A percentile compares a stretch with the other conserved stretches of the same genome.
phyloP scores from a whole-genome alignment of 208 protist genomes.

The Strigomonas culicis region DNA sequence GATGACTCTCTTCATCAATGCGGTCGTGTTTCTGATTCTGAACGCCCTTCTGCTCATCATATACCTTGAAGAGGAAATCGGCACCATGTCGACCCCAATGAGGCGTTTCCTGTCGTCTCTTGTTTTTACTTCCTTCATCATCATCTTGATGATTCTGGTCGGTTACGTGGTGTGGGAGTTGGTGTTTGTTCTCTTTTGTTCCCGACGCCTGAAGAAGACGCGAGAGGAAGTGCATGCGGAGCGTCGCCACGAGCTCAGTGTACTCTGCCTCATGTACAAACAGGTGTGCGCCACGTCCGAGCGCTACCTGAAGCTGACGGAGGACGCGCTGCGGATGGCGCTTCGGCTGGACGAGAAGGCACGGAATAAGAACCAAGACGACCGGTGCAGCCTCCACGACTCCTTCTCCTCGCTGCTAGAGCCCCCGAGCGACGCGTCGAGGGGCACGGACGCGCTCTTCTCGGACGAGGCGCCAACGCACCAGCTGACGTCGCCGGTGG shows the following conservation, averaged over 20 bases:
- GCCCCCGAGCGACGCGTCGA: background rate
- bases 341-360: constrained; percentile 7
- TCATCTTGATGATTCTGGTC: constrained; percentile 8
- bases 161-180: constrained; percentile 1
- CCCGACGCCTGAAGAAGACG: background rate
- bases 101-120: constrained; percentile 10
- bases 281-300: constrained; percentile 10
- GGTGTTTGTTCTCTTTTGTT: background rate
- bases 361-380: background rate
- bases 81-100: background rate
- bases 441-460: background rate
- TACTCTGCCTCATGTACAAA: constrained; percentile 7
- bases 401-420: background rate
- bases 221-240: background rate
- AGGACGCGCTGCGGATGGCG: constrained; percentile 12
- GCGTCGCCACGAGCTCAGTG: background rate
- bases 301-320: constrained; percentile 13
- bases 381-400: background rate
- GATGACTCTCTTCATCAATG: background rate
- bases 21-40: constrained; percentile 9
- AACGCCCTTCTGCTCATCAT: constrained; percentile 16
- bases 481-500: background rate
- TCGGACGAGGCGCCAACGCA: background rate
- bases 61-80: constrained; percentile 8
- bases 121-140: constrained; percentile 11